phyloP scores from a whole-genome alignment of 176 grass and related monocot species.

The bread wheat (Triticum aestivum) region DNA sequence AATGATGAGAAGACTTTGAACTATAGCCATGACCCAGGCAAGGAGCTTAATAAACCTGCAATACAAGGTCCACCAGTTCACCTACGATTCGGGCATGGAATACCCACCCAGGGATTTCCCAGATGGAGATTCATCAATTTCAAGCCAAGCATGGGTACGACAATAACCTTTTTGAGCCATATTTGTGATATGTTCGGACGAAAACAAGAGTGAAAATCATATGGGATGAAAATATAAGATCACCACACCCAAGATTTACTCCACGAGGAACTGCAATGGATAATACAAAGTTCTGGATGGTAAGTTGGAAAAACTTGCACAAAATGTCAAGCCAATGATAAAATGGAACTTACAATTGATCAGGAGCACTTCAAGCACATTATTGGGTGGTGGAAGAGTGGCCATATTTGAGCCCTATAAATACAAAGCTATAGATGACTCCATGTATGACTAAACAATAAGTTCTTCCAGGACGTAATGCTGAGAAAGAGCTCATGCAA shows the following conservation, averaged over 20 bases:
- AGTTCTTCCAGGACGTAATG: background rate
- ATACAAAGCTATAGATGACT: constrained; percentile 29
- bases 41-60: constrained; percentile 78
- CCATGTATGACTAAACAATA: background rate
- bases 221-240: constrained; percentile 99
- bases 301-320: background rate
- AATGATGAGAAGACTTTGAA: constrained; percentile 90
- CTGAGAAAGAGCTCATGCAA: background rate
- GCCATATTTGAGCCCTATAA: constrained; percentile 78
- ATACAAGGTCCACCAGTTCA: background rate
- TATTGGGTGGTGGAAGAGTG: constrained; percentile 77
- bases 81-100: background rate
- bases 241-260: constrained; percentile 84
- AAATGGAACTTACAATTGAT: constrained; percentile 74
- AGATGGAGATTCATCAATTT: background rate
- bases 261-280: constrained; percentile 83
- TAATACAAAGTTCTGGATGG: background rate
- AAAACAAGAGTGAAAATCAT: constrained; percentile 99
- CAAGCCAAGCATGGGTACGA: background rate
- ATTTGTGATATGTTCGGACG: constrained; percentile 83
- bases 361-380: constrained; percentile 74
- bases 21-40: constrained; percentile 70
- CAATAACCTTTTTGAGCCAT: constrained; percentile 77
- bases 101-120: background rate
- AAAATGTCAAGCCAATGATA: background rate